Evolutionary conservation across 371 early-diverging fungal genomes (phyloP).

Genomic region (Lichtheimia corymbifera): DNA sequence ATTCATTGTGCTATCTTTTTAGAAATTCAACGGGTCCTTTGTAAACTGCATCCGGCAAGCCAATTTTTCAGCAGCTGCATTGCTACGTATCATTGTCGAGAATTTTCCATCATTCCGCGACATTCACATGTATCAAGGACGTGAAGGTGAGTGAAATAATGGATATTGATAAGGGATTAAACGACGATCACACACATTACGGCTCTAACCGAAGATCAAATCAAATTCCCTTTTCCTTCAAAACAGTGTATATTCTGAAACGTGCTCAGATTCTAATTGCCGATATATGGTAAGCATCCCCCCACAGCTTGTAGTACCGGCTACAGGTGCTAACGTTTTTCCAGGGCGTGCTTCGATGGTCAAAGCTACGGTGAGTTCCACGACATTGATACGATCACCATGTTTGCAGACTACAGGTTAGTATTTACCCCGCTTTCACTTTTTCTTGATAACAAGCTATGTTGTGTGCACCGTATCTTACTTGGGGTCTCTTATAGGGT

Average conservation of each 20-base stretch:
- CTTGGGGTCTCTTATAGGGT: constrained; percentile 36
- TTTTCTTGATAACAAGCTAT: neutral
- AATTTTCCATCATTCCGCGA: constrained; percentile 80
- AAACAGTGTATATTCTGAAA: constrained; percentile 72
- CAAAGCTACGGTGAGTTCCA: constrained; percentile 60
- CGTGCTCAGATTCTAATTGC: constrained; percentile 91
- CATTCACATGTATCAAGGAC: constrained; percentile 58
- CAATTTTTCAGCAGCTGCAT: constrained; percentile 51
- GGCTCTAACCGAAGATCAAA: too few species aligned
- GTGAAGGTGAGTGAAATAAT: constrained; percentile 44
- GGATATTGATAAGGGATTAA: too few species aligned
- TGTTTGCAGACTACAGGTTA: constrained; percentile 92
- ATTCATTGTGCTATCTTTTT: neutral
- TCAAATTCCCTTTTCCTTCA: neutral
- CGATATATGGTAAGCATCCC: constrained; percentile 69
- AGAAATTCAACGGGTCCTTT: constrained; percentile 75
- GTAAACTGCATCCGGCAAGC: constrained; percentile 59
- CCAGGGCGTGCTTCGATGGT: constrained; percentile 86
- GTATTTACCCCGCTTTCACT: constrained; percentile 1
- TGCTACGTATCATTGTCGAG: constrained; percentile 60
- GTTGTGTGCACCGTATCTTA: neutral
- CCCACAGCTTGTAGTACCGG: neutral
- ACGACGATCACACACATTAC: too few species aligned
- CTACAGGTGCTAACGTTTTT: constrained; percentile 6
- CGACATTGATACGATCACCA: constrained; percentile 85